These are phyloP conservation scores for Colletotrichum gloeosporioides DNA, from an alignment of 2,329 filamentous ascomycete genomes.

Conservation along the genomic window DNA sequence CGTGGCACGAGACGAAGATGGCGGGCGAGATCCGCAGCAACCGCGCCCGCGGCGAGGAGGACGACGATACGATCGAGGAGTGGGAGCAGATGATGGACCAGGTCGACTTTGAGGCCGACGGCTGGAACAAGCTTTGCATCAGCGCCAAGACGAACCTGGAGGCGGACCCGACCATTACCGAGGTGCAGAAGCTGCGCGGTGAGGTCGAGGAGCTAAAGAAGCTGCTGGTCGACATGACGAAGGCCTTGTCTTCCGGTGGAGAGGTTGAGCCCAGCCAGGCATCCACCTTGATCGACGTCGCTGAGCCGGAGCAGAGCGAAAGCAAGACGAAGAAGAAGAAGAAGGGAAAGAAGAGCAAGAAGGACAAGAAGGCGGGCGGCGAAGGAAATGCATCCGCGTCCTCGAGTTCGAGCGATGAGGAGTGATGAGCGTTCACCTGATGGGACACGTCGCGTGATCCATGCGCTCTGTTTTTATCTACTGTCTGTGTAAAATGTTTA, in stretches of 20 bases:
- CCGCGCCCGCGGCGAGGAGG: conserved; percentile 79
- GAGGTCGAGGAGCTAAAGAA: conserved; percentile 65
- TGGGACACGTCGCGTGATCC: not conserved
- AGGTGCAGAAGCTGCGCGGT: conserved; percentile 63
- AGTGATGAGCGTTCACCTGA: not conserved
- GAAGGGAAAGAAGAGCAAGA: conserved; percentile 15
- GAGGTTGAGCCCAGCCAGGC: not conserved
- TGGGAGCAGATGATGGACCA: conserved; percentile 85
- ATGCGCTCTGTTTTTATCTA: not conserved
- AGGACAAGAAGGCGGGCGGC: not conserved
- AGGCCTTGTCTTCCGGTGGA: conserved; percentile 19
- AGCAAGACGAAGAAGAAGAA: conserved; percentile 2
- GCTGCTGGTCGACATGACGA: conserved; percentile 41
- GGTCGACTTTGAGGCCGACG: conserved; percentile 81
- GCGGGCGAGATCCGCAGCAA: conserved; percentile 75
- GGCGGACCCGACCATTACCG: conserved; percentile 76
- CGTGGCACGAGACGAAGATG: conserved; percentile 70
- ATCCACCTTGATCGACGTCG: conserved; percentile 2
- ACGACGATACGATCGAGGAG: conserved; percentile 88
- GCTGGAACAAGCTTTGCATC: conserved; percentile 83
- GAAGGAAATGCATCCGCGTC: not conserved
- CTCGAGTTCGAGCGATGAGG: conserved; percentile 12
- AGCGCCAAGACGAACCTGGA: conserved; percentile 82
- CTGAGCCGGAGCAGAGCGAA: not conserved
- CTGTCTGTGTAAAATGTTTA: not conserved